Percentiles rank a stretch among this genome's conserved stretches.
Conservation (phyloP, 2,329 filamentous ascomycete genomes). For the Cylindrodendrum hubeiense region DNA sequence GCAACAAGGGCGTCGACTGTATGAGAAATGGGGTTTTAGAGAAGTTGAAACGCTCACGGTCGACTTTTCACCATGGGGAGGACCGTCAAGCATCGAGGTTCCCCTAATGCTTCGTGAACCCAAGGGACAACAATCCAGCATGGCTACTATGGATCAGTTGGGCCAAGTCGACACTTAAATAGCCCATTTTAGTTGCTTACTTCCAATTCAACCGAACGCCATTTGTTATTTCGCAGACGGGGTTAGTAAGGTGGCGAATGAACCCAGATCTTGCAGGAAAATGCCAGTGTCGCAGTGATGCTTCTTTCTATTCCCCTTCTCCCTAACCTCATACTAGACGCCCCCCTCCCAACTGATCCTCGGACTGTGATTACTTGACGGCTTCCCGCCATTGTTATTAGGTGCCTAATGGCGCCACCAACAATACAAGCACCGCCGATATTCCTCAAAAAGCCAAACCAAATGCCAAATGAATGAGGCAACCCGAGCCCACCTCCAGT, state of each 20-base stretch:
- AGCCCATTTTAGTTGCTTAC: background rate
- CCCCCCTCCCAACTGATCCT: background rate
- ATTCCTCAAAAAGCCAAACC: background rate
- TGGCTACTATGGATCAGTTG: background rate
- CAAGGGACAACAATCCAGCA: background rate
- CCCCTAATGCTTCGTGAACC: slow-evolving; percentile 43
- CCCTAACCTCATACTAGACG: background rate
- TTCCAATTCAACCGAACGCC: background rate
- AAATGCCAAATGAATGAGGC: background rate
- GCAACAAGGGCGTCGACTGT: slow-evolving; percentile 46
- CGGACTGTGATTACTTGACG: background rate
- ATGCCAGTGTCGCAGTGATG: background rate
- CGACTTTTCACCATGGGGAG: slow-evolving; percentile 48
- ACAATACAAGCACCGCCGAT: background rate
- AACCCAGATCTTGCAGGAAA: background rate
- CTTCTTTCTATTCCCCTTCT: background rate
- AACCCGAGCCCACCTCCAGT: slow-evolving; percentile 1
- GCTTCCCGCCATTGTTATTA: background rate
- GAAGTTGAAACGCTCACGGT: slow-evolving; percentile 42
- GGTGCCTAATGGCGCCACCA: background rate
- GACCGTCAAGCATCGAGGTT: slow-evolving; percentile 32
- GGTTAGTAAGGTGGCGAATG: background rate
- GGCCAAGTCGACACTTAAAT: background rate
- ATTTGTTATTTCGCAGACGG: background rate
- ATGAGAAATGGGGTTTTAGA: slow-evolving; percentile 52